Evolutionary conservation across 345 rosid species (phyloP), one percentile per base, ranked within the genome.

Genomic region (Mallotus nudiflorus): DNA sequence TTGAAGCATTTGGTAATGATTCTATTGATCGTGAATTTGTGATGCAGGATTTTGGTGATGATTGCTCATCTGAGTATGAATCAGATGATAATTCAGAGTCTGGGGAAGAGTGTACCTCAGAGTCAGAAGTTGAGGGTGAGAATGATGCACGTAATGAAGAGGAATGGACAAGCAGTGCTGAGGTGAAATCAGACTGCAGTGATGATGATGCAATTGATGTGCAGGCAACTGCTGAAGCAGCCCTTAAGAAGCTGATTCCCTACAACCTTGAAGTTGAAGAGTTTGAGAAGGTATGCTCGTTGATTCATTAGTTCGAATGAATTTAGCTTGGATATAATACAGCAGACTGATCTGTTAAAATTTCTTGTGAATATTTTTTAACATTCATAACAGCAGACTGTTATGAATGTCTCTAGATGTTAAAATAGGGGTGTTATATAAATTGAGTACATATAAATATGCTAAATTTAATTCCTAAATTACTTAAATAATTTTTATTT

Each of bases 111-210:
- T 44, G 80, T 73, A 62, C 90, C 28, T 82, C 93, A n/a, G 98
- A 87, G 80, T 92, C 96, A 16, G 99, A 92, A 74, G 77, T 40
- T 75, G 99, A 95, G 78, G 97, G 89, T 56, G 98, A 88, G 69
- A 89, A 86, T 80, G 87, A 86, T 71, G 88, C 72, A 20, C 71
- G 75, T 62, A 89, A 87, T 31, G 94, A 86, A 75, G 97, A 85
- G 73, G 96, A 86, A 39, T 86, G 83, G 87, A 75, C 91, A 57
- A 85, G 88, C 75, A 85, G 87, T 54, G 77, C 69, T 69, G 97
- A 90, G 77, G 85, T 77, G 7, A 90, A 51, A 84, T 80, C 93
- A 65, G 97, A 92, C 69, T 68, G 88, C 67, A 86, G 91, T 77
- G 96, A 90, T 71, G 80, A 83, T 62, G 90, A 82, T 67, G 96